Percentiles rank a stretch among this genome's conserved stretches.
Conservation (phyloP, 2,329 filamentous ascomycete species). For the Elsinoe fawcettii region DNA sequence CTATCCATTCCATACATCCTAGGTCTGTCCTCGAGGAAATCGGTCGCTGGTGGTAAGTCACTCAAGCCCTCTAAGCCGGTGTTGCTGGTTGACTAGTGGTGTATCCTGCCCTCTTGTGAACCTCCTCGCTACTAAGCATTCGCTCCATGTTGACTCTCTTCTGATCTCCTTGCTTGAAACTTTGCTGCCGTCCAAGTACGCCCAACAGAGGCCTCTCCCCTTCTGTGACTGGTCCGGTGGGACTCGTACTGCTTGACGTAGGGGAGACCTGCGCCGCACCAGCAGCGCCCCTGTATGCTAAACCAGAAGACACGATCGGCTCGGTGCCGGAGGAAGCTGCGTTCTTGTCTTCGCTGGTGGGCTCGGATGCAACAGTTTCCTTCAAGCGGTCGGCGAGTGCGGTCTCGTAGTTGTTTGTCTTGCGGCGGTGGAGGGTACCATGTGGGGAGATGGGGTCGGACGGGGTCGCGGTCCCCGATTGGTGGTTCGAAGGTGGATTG, state of each 20-base stretch:
- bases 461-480: slow-evolving; percentile 16
- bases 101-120: slow-evolving; percentile 11
- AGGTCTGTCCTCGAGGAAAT: too few relatives aligned
- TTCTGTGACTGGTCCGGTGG: background rate
- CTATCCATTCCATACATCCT: background rate
- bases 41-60: too few relatives aligned
- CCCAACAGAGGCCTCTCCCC: slow-evolving; percentile 11
- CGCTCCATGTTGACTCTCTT: slow-evolving; percentile 26
- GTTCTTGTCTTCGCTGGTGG: background rate
- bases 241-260: slow-evolving; percentile 18
- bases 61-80: background rate
- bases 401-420: slow-evolving; percentile 27
- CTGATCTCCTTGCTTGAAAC: slow-evolving; percentile 26
- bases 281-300: slow-evolving; percentile 15
- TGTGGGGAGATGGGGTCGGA: slow-evolving; percentile 12
- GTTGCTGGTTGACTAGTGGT: background rate
- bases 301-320: background rate
- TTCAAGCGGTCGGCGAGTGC: slow-evolving; percentile 18
- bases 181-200: slow-evolving; percentile 23
- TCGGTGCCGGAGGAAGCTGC: background rate
- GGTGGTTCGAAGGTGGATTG: slow-evolving; percentile 16
- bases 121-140: slow-evolving; percentile 20
- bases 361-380: slow-evolving; percentile 2
- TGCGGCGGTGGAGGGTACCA: slow-evolving; percentile 18
- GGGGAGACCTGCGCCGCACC: slow-evolving; percentile 5